Conservation (phyloP, 2,329 filamentous ascomycete genomes). For the Apiospora saccharicola region DNA sequence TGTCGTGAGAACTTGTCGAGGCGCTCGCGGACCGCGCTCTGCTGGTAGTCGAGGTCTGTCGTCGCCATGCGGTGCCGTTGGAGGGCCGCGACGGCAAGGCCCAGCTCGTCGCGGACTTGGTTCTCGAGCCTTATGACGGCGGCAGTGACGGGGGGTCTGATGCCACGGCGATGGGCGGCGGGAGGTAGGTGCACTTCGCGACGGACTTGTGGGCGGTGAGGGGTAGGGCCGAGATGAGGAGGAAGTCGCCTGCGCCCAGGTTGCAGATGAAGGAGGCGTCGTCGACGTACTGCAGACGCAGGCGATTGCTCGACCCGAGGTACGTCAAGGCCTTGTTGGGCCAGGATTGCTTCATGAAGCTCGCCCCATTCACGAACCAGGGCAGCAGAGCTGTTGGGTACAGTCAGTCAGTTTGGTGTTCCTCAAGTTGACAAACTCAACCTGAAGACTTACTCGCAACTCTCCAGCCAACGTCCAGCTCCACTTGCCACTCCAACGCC, state of each 20-base stretch:
- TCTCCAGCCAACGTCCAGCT: background rate
- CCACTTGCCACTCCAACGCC: background rate
- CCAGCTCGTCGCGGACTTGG: conserved; percentile 16
- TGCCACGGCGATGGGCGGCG: background rate
- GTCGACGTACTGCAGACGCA: conserved; percentile 25
- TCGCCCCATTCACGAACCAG: conserved; percentile 20
- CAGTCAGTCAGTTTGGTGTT: background rate
- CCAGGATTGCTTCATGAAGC: background rate
- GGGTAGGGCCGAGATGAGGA: conserved; percentile 24
- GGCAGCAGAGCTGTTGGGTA: conserved; percentile 9
- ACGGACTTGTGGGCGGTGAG: conserved; percentile 14
- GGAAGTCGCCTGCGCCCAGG: conserved; percentile 5
- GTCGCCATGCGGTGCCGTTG: conserved; percentile 15
- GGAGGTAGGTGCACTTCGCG: conserved; percentile 19
- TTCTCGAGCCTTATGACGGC: background rate
- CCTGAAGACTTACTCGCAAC: background rate
- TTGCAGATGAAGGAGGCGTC: conserved; percentile 27
- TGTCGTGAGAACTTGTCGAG: conserved; percentile 28
- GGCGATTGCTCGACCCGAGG: background rate
- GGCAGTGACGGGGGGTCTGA: rapidly evolving
- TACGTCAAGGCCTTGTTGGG: conserved; percentile 1
- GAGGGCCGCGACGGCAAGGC: background rate
- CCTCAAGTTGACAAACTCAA: background rate
- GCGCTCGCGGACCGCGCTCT: conserved; percentile 26
- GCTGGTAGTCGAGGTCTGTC: conserved; percentile 24